These are phyloP conservation scores for Paracoccidioides lutzii DNA, from an alignment of 2,329 filamentous ascomycete genomes.

Conservation along the genomic window DNA sequence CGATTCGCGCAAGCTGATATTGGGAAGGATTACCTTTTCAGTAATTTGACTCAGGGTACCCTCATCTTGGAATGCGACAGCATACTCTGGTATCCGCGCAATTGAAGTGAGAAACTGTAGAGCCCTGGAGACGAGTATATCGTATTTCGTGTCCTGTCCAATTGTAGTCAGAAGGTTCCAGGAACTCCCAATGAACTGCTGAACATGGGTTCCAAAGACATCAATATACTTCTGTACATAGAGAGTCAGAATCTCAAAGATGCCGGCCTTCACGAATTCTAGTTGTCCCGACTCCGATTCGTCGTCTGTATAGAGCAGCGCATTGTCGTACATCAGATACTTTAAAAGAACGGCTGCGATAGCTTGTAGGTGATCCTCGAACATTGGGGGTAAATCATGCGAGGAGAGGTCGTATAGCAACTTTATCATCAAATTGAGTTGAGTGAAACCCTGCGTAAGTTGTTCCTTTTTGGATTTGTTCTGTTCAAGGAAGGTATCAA, in stretches of 20 bases:
- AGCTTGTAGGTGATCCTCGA: constrained; percentile 72
- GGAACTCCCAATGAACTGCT: constrained; percentile 74
- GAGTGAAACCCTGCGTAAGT: constrained; percentile 67
- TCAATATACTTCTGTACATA: constrained; percentile 95
- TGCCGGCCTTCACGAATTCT: constrained; percentile 82
- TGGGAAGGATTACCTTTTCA: constrained; percentile 90
- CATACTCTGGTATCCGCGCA: constrained; percentile 63
- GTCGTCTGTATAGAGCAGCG: constrained; percentile 69
- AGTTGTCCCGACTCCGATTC: constrained; percentile 76
- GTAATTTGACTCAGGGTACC: constrained; percentile 72
- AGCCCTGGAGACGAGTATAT: constrained; percentile 85
- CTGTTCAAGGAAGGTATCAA: constrained; percentile 50
- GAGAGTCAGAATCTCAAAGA: constrained; percentile 79
- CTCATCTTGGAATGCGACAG: constrained; percentile 72
- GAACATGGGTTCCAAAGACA: constrained; percentile 68
- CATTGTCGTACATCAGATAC: constrained; percentile 81
- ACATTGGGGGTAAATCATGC: constrained; percentile 86
- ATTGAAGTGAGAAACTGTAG: constrained; percentile 89
- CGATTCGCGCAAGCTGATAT: constrained; percentile 79
- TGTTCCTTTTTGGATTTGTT: constrained; percentile 62
- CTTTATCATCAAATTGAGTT: constrained; percentile 78
- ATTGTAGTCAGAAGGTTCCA: constrained; percentile 85
- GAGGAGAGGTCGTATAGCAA: constrained; percentile 94
- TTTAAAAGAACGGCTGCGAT: constrained; percentile 77
- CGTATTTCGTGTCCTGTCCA: constrained; percentile 81